phyloP scores from a whole-genome alignment of 2,329 filamentous ascomycete species.

The Gaeumannomyces sp. region DNA sequence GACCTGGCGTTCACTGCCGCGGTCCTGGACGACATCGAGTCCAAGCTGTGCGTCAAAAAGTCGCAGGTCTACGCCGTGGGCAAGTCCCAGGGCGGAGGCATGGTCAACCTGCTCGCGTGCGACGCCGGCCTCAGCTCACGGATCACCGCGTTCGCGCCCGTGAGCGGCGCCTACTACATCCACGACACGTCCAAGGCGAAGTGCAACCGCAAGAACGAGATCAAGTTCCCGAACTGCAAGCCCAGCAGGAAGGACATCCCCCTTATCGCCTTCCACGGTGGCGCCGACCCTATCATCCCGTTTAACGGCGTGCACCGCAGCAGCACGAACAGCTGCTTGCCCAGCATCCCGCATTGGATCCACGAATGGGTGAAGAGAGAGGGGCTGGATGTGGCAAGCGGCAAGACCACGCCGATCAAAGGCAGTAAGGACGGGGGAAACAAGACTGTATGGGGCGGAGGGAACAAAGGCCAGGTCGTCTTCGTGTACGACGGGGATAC shows the following conservation, averaged over 20 bases:
- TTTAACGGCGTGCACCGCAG: constrained; percentile 35
- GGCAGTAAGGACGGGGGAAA: constrained; percentile 1
- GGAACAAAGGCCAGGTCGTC: neutral
- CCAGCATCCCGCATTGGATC: constrained; percentile 34
- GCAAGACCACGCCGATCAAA: neutral
- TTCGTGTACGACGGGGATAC: constrained; percentile 5
- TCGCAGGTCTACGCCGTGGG: constrained; percentile 37
- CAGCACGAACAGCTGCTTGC: constrained; percentile 33
- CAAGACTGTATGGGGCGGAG: neutral
- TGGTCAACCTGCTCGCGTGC: constrained; percentile 36
- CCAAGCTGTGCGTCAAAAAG: constrained; percentile 29
- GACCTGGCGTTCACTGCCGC: constrained; percentile 5
- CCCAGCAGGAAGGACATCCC: constrained; percentile 32
- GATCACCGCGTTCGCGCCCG: constrained; percentile 35
- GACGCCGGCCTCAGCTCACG: constrained; percentile 27
- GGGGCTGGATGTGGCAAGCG: constrained; percentile 8
- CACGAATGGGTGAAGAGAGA: constrained; percentile 35
- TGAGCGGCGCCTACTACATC: constrained; percentile 36
- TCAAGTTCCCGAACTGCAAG: constrained; percentile 23
- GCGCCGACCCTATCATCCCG: constrained; percentile 33
- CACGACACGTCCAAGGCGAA: constrained; percentile 14
- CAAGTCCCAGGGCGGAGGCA: constrained; percentile 39
- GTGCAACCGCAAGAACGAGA: constrained; percentile 3
- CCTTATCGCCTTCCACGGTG: constrained; percentile 40
- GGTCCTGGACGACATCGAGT: constrained; percentile 1